phyloP scores from a whole-genome alignment of 805 yeast species.

The Lachancea thermotolerans region DNA sequence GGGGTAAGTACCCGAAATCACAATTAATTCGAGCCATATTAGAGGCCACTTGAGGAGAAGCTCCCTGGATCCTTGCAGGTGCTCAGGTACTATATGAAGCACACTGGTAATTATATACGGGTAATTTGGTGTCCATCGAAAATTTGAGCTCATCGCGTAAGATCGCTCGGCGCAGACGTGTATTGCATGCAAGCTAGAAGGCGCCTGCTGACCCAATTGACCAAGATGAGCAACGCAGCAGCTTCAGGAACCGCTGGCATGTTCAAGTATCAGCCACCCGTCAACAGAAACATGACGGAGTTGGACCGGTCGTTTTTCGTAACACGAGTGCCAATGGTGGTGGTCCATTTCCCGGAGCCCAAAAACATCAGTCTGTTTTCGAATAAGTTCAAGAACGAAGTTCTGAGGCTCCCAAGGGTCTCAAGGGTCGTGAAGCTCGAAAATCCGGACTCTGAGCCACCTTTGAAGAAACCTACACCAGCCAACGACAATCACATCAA shows the following conservation, averaged over 20 bases:
- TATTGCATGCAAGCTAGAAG: constrained; percentile 1
- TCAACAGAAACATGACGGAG: constrained; percentile 53
- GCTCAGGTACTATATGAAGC: too few relatives aligned
- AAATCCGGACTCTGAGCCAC: constrained; percentile 13
- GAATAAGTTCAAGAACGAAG: constrained; percentile 49
- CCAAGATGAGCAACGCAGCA: constrained; percentile 1
- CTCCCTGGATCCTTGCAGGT: too few relatives aligned
- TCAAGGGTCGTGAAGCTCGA: constrained; percentile 55
- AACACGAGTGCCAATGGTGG: constrained; percentile 51
- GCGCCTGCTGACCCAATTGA: background rate
- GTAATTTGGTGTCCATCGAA: background rate
- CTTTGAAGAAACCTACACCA: constrained; percentile 12
- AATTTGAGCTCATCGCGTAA: constrained; percentile 4
- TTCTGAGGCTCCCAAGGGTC: constrained; percentile 64
- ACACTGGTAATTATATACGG: background rate
- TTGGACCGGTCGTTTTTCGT: constrained; percentile 64
- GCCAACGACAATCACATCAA: constrained; percentile 27
- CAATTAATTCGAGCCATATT: too few relatives aligned
- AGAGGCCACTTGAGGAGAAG: too few relatives aligned
- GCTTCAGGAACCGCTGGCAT: background rate
- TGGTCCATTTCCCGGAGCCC: constrained; percentile 66
- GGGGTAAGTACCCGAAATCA: too few relatives aligned
- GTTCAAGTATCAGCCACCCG: constrained; percentile 50
- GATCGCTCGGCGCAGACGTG: background rate
- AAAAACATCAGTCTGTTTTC: constrained; percentile 52